Base-by-base conservation (phyloP, 2,329 filamentous ascomycete species). In the Penicillium sp. region DNA sequence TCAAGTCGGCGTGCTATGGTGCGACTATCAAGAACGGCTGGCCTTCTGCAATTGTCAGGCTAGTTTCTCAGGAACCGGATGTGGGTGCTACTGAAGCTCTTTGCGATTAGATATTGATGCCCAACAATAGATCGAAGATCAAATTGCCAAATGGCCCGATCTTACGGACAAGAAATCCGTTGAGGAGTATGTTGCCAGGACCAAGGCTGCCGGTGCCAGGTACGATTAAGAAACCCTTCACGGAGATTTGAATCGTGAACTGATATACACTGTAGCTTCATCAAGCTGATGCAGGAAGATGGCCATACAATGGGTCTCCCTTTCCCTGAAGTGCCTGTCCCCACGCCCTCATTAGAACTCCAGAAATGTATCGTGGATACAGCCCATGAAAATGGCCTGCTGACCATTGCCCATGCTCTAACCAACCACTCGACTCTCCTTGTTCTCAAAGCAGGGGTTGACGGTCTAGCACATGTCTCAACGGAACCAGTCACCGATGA, bases 241-340 rank as follows among this genome's bases (percentile, higher is more conserved):
- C n/a, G n/a, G 4, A 6, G 2, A 11, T 14, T 24, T 10, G 13
- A 24, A 11, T 7, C 3, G 7, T 0, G 13, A 20, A 14, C 24
- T 25, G 16, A 13, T 8, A 25, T 27, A 35, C 14, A 31, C 18
- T 27, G 5, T 10, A 54, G 52, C 13, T 54, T 48, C 28, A 48
- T 46, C 5, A 54, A 54, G 22, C 38, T 54, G 3, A 54, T 54
- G 52, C 48, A 54, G 36, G 52, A 54, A 16, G 48, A 54, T 40
- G 52, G 52, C 6, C 38, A 51, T 22, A 46, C 48, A 6, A 42
- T 51, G 40, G 43, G 9, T 16, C 28, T 54, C 1, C 52, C 52
- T n/a, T 54, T 54, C 30, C 48, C 48, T 22, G 45, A 46, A 8
- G 22, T 31, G 3, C 51, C 51, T 4, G 44, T 54, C 18, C 52